Base-by-base conservation (phyloP, 176 grass and related monocot genomes). In the Ampelocalamus luodianensis region DNA sequence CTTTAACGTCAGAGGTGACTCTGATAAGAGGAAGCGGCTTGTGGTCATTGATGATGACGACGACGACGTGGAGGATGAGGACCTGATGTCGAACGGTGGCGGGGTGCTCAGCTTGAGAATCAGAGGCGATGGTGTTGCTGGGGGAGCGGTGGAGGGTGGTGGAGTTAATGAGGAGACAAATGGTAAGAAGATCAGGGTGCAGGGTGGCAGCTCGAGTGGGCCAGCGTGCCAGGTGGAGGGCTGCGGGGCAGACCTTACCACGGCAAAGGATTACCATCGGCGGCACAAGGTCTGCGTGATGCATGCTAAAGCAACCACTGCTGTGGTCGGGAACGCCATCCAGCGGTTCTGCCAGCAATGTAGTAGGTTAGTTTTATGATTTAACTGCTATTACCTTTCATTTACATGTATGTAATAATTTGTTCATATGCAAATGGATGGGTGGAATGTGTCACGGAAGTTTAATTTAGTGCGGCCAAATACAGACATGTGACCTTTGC, bases 331-430 rank as follows among this genome's bases (percentile, higher is more conserved):
- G 58, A 94, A 99, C 58, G 56, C 84, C 7, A 72, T 94, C 59
- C 97, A 99, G 78, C 86, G 93, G 16, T 99, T 99, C 79, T 99
- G 97, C 77, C 97, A 99, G 67, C 97, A 99, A 90, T 99, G 97
- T 22, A 99, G 97, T 73, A 99, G 97, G 97, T 99, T 77, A 58
- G 88, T 83, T 73, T 24, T 45, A 39, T 29, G 45, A 11, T 70
- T 49, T 20, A 56, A 48, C 68, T 83, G 26, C 79, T 65, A 60
- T 74, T 74, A 40, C 67, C 42, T 65, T 59, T 74, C 12, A 71
- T 66, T 66, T 10, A 37, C 65, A 77, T 50, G 49, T 46, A 34
- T 6, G 3, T 17, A 36, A 51, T 80, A n/a, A 40, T 77, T 59
- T 27, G 1, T 81, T 76, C 48, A 32, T 60, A 49, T 26, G 5